Percentiles rank a stretch among this genome's conserved stretches.
These are phyloP conservation scores for Bromus sterilis DNA, from an alignment of 176 grass and related monocot species.

Conservation along the genomic window DNA sequence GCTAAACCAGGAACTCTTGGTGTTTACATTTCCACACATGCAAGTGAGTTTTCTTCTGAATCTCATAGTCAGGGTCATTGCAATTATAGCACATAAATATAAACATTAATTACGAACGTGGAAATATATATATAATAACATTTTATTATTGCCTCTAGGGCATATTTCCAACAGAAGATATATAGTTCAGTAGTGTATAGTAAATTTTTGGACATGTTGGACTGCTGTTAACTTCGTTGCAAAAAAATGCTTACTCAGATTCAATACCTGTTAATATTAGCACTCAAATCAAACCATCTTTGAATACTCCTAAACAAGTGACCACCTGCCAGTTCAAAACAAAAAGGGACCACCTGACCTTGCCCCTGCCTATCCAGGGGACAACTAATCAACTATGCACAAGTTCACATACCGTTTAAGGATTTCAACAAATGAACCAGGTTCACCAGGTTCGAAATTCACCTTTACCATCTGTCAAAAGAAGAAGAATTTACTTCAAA, in stretches of 20 bases:
- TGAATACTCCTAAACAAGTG: conserved; percentile 94
- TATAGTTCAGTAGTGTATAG: no score
- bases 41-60: no score
- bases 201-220: no score
- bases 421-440: conserved; percentile 88
- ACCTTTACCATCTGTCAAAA: conserved; percentile 80
- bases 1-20: no score
- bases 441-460: conserved; percentile 85
- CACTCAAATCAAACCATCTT: conserved; percentile 88
- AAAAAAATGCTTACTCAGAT: background rate
- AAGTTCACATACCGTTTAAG: conserved; percentile 96
- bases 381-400: conserved; percentile 93
- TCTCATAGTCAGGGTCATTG: no score
- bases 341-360: conserved; percentile 89
- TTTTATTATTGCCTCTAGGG: no score
- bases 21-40: no score
- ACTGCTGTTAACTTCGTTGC: background rate
- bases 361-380: conserved; percentile 96
- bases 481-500: background rate
- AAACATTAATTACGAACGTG: no score
- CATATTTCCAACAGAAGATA: no score
- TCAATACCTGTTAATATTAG: conserved; percentile 90
- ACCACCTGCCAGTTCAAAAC: no score
- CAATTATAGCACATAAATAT: no score
- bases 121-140: no score